Evolutionary conservation across 2,329 filamentous ascomycete species (phyloP), one percentile per base, ranked within the genome.

Genomic region (Raffaelea deltoideospora): DNA sequence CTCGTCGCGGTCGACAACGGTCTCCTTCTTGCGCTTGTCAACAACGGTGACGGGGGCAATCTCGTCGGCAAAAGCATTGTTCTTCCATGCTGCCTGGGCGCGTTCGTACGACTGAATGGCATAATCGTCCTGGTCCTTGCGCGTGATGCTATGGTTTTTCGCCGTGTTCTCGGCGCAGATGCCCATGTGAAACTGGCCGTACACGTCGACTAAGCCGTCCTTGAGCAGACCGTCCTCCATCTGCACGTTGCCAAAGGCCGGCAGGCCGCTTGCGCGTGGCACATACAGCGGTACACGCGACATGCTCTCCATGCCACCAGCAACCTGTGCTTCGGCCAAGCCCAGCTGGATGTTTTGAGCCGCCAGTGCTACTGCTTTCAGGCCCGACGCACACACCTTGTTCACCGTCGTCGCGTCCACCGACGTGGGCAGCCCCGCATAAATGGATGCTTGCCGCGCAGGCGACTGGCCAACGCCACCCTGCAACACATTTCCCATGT

Each of bases 291-390:
- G 90, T 5, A 94, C 85, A 28, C 81, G 72, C 6, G 83, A 84
- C 90, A 98, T 98, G 59, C 84, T 95, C 64, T 98, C 90, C 82
- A 98, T 95, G 37, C 90, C 90, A 43, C 90, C 90, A 2, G 90
- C 90, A 8, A 96, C 69, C 55, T 93, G 82, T 0, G 82, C 87
- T 50, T 93, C 83, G 14, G 85, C 74, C 10, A 93, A 69, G 5
- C 90, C 88, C 10, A 98, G 72, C 59, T 95, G 84, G 48, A 96
- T 94, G 52, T 93, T 90, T 53, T 94, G 85, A 1, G 88, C 88
- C 2, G 88, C 90, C 31, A 96, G 71, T 18, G 72, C 76, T 5
- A 96, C 86, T 2, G 90, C 82, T 59, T 98, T 98, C 46, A 98
- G 66, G 5, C 90, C 90, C 0, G 87, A 95, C 4, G 90, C 81